Evolutionary conservation across 257 asterid genomes (phyloP).

Genomic region (Eucommia ulmoides): DNA sequence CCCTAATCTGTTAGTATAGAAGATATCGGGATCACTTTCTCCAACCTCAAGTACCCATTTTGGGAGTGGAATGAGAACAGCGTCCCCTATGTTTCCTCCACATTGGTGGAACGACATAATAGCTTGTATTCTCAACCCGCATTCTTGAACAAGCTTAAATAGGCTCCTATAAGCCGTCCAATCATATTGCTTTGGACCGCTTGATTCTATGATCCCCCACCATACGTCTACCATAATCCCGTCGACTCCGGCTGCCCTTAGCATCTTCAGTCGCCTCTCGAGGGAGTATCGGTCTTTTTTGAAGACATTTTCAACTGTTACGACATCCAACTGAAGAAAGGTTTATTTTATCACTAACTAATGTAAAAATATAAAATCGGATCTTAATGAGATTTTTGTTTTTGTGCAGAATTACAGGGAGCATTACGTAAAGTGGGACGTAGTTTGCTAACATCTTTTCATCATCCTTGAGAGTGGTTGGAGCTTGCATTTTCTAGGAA

Average conservation of each 20-base stretch:
- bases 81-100: slow-evolving; percentile 82
- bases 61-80: slow-evolving; percentile 78
- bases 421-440: too few relatives aligned
- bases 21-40: slow-evolving; percentile 76
- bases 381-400: too few relatives aligned
- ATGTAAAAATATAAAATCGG: too few relatives aligned
- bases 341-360: too few relatives aligned
- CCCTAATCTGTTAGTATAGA: slow-evolving; percentile 79
- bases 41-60: slow-evolving; percentile 84
- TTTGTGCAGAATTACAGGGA: too few relatives aligned
- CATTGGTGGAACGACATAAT: slow-evolving; percentile 13
- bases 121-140: slow-evolving; percentile 74
- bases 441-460: too few relatives aligned
- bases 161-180: slow-evolving; percentile 88
- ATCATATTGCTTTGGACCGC: slow-evolving; percentile 79
- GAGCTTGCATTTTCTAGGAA: too few relatives aligned
- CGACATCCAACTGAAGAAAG: too few relatives aligned
- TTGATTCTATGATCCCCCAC: slow-evolving; percentile 97
- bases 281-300: too few relatives aligned
- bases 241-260: slow-evolving; percentile 62
- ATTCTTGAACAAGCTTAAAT: slow-evolving; percentile 66
- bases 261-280: slow-evolving; percentile 67
- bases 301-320: too few relatives aligned
- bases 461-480: too few relatives aligned
- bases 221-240: slow-evolving; percentile 90